phyloP scores from a whole-genome alignment of 140 eudicot genomes.

The Anethum foeniculum region DNA sequence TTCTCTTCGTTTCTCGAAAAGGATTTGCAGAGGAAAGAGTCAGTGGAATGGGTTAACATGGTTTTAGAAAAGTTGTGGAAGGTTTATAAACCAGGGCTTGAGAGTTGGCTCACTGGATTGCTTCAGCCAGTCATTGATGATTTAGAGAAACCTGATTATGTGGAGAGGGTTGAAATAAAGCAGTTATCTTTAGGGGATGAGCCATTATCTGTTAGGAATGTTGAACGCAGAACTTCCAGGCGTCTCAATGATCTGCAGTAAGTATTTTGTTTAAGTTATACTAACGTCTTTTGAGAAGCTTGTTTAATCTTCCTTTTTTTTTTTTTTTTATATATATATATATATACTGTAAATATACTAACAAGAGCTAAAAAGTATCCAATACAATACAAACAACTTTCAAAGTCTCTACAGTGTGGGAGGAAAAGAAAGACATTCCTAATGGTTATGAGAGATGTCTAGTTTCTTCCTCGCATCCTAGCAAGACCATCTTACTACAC shows the following conservation, averaged over 20 bases:
- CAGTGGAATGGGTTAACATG: conserved; percentile 99
- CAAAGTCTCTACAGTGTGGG: not conserved
- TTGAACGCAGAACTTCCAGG: conserved; percentile 89
- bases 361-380: not conserved
- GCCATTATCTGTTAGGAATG: conserved; percentile 84
- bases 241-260: conserved; percentile 87
- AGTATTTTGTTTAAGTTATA: conserved; percentile 27
- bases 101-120: conserved; percentile 80
- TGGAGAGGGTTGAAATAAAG: conserved; percentile 88
- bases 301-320: not conserved
- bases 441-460: not conserved
- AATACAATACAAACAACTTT: not conserved
- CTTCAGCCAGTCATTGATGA: conserved; percentile 94
- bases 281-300: not conserved
- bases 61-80: conserved; percentile 94
- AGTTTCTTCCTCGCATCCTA: not conserved
- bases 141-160: conserved; percentile 84
- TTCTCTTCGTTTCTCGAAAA: conserved; percentile 77
- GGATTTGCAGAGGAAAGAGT: conserved; percentile 96
- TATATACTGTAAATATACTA: not conserved
- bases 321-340: too few relatives aligned
- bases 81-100: conserved; percentile 88
- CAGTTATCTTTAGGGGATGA: conserved; percentile 93
- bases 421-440: not conserved
- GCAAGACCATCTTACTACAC: not conserved